Base-by-base conservation (phyloP, 1,139 yeast species). In the Geotrichum phurueaensis region DNA sequence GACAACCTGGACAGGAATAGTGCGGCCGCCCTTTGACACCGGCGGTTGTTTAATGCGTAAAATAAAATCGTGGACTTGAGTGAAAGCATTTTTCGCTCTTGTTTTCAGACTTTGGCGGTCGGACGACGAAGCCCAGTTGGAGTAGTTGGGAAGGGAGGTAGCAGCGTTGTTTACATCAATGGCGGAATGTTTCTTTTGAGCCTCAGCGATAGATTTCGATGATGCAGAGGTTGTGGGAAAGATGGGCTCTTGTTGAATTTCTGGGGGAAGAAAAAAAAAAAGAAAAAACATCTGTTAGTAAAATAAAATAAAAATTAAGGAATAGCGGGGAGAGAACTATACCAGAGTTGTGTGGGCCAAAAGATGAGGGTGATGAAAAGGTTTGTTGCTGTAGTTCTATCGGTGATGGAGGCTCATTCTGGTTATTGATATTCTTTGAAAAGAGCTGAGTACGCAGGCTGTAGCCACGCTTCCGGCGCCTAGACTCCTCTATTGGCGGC, bases 381-480 rank as follows among this genome's bases (percentile, higher is more conserved):
- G 51, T 45, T 57, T 48, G 53, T 51, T 50, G 61, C 61, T 59
- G 61, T 53, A 58, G 54, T 53, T 64, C 66, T 20, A 66, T 64
- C 15, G 69, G 67, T 20, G 68, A 64, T 1, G 64, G 53, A 31
- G 63, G 56, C 20, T 65, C 68, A 53, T 68, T 68, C 60, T 69
- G 69, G 2, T 57, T 55, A 27, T 58, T 56, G 33, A 73, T 70
- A 63, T 73, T 73, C 66, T 82, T 85, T 71, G 82, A 85, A 74
- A 88, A 83, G 64, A 88, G 78, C 73, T 87, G 95, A 0, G 91
- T 81, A 66, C 96, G 79, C 60, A 89, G 75, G 2, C 94, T 86
- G 63, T 86, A 83, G 0, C 95, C 92, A 69, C 96, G 76, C 65
- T 82, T 84, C 64, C 94, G 77, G 6, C 60, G 55, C 22, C 50